These are phyloP conservation scores for Alliaria petiolata DNA, from an alignment of 345 rosid genomes.

Conservation along the genomic window DNA sequence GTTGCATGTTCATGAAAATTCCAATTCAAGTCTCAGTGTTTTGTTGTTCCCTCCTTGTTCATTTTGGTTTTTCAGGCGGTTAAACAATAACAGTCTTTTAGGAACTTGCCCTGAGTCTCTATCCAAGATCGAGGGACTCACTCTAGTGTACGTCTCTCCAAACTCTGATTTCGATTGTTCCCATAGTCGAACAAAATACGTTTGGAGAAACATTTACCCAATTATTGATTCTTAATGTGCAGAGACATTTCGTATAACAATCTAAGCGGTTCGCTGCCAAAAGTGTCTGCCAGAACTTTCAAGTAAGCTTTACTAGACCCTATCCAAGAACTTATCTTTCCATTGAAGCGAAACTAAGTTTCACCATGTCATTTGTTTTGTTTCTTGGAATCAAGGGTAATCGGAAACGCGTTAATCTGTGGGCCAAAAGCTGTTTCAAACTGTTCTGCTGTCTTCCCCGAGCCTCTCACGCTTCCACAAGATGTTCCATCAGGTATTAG, in stretches of 20 bases:
- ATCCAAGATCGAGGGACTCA: constrained; percentile 79
- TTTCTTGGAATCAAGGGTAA: constrained; percentile 47
- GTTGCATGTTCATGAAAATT: neutral
- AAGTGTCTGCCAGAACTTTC: constrained; percentile 88
- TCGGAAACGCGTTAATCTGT: constrained; percentile 82
- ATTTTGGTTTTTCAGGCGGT: constrained; percentile 51
- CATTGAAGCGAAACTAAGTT: neutral
- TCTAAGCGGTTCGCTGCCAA: constrained; percentile 88
- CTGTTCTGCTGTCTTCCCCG: constrained; percentile 87
- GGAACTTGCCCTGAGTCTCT: constrained; percentile 79
- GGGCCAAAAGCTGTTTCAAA: constrained; percentile 61
- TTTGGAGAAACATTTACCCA: neutral
- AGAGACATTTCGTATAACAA: constrained; percentile 96
- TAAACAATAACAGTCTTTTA: constrained; percentile 90
- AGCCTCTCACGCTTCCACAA: constrained; percentile 89
- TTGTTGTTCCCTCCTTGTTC: neutral
- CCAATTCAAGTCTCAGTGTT: constrained; percentile 7
- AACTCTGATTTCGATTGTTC: neutral
- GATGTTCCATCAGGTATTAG: constrained; percentile 55
- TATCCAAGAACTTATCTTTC: neutral
- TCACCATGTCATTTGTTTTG: constrained; percentile 6
- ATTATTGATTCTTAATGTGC: constrained; percentile 21
- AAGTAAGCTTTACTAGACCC: constrained; percentile 62
- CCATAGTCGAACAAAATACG: neutral
- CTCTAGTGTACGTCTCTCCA: constrained; percentile 72